phyloP scores from a whole-genome alignment of 2,329 filamentous ascomycete genomes.

The Pseudocercospora pini-densiflorae region DNA sequence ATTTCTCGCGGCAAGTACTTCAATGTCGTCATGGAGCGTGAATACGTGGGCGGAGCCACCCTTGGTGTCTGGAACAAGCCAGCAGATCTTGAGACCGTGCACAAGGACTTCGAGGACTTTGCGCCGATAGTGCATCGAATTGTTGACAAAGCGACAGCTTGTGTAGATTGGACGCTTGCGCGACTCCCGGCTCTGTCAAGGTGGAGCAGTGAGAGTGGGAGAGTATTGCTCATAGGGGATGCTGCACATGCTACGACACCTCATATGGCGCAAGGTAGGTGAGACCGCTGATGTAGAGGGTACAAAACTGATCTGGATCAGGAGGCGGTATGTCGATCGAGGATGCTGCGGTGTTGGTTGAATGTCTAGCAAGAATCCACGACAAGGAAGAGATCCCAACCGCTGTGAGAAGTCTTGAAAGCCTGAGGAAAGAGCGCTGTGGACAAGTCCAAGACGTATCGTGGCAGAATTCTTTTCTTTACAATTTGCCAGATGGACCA shows the following conservation, averaged over 20 bases:
- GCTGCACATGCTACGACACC: constrained; percentile 5
- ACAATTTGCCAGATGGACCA: background rate
- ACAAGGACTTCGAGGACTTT: background rate
- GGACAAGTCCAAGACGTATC: constrained; percentile 4
- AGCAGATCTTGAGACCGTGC: background rate
- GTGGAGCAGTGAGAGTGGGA: background rate
- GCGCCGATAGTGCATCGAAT: background rate
- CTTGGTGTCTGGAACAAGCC: background rate
- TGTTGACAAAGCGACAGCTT: background rate
- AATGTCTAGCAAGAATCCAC: background rate
- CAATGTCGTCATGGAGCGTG: background rate
- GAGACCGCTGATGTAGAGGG: background rate
- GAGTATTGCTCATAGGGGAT: background rate
- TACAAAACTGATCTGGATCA: background rate
- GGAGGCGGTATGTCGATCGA: background rate
- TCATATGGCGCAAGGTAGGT: background rate
- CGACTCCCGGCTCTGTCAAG: background rate
- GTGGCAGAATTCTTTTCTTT: background rate
- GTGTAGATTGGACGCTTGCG: constrained; percentile 1
- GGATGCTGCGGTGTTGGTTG: background rate
- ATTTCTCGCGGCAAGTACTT: background rate
- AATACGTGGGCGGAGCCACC: background rate
- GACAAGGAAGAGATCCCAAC: background rate
- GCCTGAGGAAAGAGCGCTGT: background rate
- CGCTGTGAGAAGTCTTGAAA: background rate